Evolutionary conservation across 495 filamentous ascomycete species (phyloP).

Genomic region (Baudoinia panamericana): DNA sequence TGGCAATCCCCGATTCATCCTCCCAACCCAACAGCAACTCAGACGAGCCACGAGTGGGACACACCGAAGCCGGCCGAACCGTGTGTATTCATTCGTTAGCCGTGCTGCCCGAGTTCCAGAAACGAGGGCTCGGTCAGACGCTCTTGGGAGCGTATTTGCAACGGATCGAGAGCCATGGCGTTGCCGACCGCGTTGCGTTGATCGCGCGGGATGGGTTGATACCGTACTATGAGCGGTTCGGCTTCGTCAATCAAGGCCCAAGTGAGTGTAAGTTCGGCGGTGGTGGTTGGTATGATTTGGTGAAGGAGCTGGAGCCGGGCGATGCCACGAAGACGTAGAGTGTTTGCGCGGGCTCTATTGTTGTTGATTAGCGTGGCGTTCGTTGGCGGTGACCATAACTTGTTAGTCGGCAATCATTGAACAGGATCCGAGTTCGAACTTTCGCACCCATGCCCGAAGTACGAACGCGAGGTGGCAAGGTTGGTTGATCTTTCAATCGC

Average conservation of each 20-base stretch:
- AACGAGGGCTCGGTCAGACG: constrained; percentile 59
- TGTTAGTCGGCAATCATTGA: too few species aligned
- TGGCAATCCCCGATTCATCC: constrained; percentile 46
- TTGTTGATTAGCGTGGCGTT: too few species aligned
- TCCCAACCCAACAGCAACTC: constrained; percentile 20
- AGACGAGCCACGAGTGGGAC: constrained; percentile 34
- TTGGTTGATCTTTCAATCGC: too few species aligned
- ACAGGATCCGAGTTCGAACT: too few species aligned
- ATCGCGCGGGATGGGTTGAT: constrained; percentile 63
- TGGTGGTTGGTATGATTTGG: constrained; percentile 70
- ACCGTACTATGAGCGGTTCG: constrained; percentile 61
- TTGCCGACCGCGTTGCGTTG: constrained; percentile 61
- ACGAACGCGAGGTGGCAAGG: too few species aligned
- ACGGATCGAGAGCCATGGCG: constrained; percentile 48
- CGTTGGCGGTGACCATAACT: too few species aligned
- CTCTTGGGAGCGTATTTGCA: constrained; percentile 66
- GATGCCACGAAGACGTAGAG: too few species aligned
- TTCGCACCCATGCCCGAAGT: too few species aligned
- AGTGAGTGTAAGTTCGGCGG: constrained; percentile 58
- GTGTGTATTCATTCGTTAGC: constrained; percentile 73
- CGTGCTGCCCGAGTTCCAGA: constrained; percentile 62
- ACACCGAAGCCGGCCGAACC: constrained; percentile 60
- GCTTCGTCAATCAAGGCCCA: constrained; percentile 54
- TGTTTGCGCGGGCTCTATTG: too few species aligned
- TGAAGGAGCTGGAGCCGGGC: constrained; percentile 20